A percentile compares a stretch with the other conserved stretches of the same genome.
Evolutionary conservation across 2,329 filamentous ascomycete genomes (phyloP).

Genomic region (Nectriaceae sp.): DNA sequence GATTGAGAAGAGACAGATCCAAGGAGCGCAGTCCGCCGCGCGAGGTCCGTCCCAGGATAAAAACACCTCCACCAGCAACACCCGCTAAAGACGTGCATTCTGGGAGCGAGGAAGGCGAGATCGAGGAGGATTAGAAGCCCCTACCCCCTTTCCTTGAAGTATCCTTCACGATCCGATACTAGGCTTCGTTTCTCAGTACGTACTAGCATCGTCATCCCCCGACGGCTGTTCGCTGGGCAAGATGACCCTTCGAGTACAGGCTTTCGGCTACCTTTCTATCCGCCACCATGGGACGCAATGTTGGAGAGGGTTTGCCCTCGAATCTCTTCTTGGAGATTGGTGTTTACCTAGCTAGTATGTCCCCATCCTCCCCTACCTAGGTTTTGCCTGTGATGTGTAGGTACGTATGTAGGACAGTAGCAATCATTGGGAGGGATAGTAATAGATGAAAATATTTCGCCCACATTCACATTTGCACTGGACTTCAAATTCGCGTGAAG

Average conservation of each 20-base stretch:
- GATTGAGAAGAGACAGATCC: conserved; percentile 57
- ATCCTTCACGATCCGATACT: background rate
- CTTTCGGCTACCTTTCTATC: conserved; percentile 9
- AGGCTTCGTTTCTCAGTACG: conserved; percentile 22
- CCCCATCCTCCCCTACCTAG: conserved; percentile 17
- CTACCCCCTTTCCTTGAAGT: conserved; percentile 6
- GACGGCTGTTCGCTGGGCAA: conserved; percentile 23
- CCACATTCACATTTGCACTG: too few species aligned
- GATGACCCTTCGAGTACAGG: conserved; percentile 32
- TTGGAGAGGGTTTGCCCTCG: background rate
- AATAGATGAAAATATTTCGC: background rate
- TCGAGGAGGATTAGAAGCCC: conserved; percentile 71
- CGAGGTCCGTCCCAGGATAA: conserved; percentile 58
- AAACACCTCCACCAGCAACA: conserved; percentile 47
- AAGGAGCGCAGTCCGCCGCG: conserved; percentile 64
- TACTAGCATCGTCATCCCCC: conserved; percentile 28
- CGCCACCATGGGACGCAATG: background rate
- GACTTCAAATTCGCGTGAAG: background rate
- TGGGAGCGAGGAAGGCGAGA: conserved; percentile 96
- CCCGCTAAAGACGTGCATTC: conserved; percentile 56
- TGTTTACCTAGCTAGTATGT: conserved; percentile 24
- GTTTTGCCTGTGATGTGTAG: conserved; percentile 15
- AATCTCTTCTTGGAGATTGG: background rate
- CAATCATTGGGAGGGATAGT: conserved; percentile 8
- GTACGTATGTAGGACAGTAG: conserved; percentile 11